Conservation (phyloP, 257 asterid genomes). For the Scutellaria minor region DNA sequence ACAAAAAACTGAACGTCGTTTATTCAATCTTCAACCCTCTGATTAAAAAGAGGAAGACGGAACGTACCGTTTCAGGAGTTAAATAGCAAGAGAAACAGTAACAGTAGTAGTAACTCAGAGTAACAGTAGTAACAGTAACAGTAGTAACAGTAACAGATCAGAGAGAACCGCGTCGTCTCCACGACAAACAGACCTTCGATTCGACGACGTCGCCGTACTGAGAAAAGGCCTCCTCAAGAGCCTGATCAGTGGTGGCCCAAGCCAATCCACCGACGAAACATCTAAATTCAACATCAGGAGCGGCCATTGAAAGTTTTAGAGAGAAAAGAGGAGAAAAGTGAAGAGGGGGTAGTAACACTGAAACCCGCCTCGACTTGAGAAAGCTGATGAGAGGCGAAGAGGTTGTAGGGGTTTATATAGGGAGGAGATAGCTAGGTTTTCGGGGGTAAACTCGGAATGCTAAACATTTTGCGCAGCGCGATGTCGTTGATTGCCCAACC, state of each 20-base stretch:
- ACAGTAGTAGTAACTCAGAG: constrained; percentile 49
- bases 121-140: constrained; percentile 47
- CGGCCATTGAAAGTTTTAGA: constrained; percentile 44
- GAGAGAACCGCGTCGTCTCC: constrained; percentile 47
- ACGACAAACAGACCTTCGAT: constrained; percentile 89
- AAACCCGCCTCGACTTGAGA: not conserved
- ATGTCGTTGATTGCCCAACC: constrained; percentile 18
- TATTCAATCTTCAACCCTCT: constrained; percentile 70
- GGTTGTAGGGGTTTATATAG: constrained; percentile 32
- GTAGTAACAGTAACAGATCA: constrained; percentile 53
- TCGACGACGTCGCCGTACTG: constrained; percentile 72
- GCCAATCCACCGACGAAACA: constrained; percentile 97
- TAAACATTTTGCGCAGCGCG: constrained; percentile 33
- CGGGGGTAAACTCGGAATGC: constrained; percentile 16
- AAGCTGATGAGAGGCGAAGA: not conserved
- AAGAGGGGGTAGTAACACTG: not conserved
- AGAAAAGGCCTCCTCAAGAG: constrained; percentile 71
- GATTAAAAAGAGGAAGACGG: constrained; percentile 62
- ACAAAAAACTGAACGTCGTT: constrained; percentile 39
- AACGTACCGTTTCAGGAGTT: constrained; percentile 80
- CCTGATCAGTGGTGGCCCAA: constrained; percentile 79
- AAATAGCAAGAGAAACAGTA: constrained; percentile 58
- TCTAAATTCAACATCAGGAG: constrained; percentile 70
- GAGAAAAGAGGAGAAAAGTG: too few relatives aligned
- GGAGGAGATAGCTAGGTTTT: constrained; percentile 42